Evolutionary conservation across 192 early-diverging fungal genomes (phyloP).

Genomic region (Coemansia sp.): DNA sequence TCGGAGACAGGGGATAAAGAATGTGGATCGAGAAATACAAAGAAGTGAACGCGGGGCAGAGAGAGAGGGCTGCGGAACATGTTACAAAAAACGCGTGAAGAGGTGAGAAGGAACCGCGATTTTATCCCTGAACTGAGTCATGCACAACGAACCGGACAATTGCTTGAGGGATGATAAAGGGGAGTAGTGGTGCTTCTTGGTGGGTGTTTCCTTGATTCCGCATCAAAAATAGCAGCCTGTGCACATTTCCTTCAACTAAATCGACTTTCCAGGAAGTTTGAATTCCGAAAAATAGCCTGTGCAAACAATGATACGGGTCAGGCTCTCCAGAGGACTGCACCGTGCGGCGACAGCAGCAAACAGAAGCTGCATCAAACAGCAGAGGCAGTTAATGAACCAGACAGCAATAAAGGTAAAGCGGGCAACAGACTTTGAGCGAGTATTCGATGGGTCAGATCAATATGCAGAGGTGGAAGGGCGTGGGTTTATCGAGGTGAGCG

Average conservation of each 20-base stretch:
- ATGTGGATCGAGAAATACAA: too few species aligned
- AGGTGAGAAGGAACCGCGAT: neutral
- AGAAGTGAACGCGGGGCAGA: neutral
- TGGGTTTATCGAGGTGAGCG: constrained; percentile 64
- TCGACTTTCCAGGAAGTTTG: neutral
- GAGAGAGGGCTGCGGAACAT: neutral
- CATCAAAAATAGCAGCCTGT: neutral
- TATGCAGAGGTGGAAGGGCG: constrained; percentile 61
- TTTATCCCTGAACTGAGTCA: neutral
- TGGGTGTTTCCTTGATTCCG: neutral
- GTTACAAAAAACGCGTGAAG: neutral
- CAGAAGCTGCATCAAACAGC: neutral
- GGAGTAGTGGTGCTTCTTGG: neutral
- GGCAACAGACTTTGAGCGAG: constrained; percentile 20
- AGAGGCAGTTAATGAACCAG: neutral
- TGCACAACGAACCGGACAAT: neutral
- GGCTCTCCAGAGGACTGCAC: neutral
- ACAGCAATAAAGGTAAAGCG: constrained; percentile 8
- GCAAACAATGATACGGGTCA: neutral
- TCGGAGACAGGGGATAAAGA: neutral
- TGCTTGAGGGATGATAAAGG: neutral
- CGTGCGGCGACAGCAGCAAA: neutral
- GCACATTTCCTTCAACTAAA: neutral
- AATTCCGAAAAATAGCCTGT: neutral
- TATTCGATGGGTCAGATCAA: constrained; percentile 27